Evolutionary conservation across 495 filamentous ascomycete genomes (phyloP), one percentile per base, ranked within the genome.

Genomic region (Aspergillus carlsbadensis): DNA sequence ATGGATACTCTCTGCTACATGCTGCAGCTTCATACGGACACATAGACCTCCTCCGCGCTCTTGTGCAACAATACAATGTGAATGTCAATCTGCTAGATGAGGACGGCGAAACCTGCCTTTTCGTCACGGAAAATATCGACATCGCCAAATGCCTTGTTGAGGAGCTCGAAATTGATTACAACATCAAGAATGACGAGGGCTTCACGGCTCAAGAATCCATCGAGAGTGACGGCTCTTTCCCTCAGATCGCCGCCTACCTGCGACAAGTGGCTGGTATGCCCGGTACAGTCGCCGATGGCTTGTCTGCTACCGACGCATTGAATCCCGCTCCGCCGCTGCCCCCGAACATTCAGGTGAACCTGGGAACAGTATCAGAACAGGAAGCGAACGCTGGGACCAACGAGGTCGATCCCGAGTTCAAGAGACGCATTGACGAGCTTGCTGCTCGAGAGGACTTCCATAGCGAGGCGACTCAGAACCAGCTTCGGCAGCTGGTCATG

Each of bases 21-120:
- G 95, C 94, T 20, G 89, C 93, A 6, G 83, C 87, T 29, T 97
- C 92, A 58, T 98, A 98, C 78, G 87, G 85, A 65, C 91, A 96
- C 60, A 71, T 87, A 31, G 82, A 87, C 49, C 86, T 98, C 22
- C 83, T 97, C 7, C 87, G 87, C 40, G 72, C 84, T 1, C 83
- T 98, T 2, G 81, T 95, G n/a, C 75, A 79, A 31, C 89, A 89
- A 13, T 92, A 89, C 70, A 72, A 86, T 20, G 90, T 90, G 10
- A 73, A 91, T 56, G 83, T 89, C 29, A 87, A 97, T 65, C 72
- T 97, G 39, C 78, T 79, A 49, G 94, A 97, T 63, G 86, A 92
- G 66, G 94, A 98, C 67, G 85, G 84, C 46, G 94, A 98, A 70
- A 96, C 93, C 7, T 87, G 92, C 17, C 78, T 98, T 5, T 98